Percentiles rank a stretch among this genome's conserved stretches.
phyloP scores from a whole-genome alignment of 768 basidiomycete species.

The Naganishia friedmannii region DNA sequence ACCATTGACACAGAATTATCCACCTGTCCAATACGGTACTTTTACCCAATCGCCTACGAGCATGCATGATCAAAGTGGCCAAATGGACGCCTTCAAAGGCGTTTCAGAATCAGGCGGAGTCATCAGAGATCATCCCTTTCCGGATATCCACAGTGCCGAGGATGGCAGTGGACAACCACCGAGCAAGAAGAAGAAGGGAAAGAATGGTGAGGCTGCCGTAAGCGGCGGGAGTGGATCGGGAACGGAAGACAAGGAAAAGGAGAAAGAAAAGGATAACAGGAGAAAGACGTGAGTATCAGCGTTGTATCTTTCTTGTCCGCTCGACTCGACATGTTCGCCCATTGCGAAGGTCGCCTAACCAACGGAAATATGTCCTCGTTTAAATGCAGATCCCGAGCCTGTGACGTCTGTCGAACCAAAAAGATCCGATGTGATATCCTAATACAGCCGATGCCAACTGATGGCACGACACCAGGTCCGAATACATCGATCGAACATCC shows the following conservation, averaged over 20 bases:
- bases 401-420: constrained; percentile 51
- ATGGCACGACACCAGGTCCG: constrained; percentile 32
- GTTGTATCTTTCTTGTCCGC: not conserved
- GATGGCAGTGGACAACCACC: not conserved
- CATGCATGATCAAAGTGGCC: not conserved
- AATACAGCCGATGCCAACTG: constrained; percentile 23
- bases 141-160: not conserved
- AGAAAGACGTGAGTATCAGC: constrained; percentile 41
- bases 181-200: constrained; percentile 36
- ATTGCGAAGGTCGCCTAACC: not conserved
- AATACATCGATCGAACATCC: constrained; percentile 59
- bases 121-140: not conserved
- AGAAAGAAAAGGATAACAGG: constrained; percentile 45
- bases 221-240: constrained; percentile 16
- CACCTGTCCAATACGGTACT: not conserved
- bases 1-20: not conserved
- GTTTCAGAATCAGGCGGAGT: not conserved
- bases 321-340: not conserved
- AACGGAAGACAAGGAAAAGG: constrained; percentile 43
- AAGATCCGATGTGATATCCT: constrained; percentile 73
- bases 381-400: constrained; percentile 35
- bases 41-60: constrained; percentile 7
- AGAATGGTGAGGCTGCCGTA: constrained; percentile 27
- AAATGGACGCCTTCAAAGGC: not conserved
- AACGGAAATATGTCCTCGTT: not conserved